Base-by-base conservation (phyloP, 441 rosid genomes). In the Hura crepitans region DNA sequence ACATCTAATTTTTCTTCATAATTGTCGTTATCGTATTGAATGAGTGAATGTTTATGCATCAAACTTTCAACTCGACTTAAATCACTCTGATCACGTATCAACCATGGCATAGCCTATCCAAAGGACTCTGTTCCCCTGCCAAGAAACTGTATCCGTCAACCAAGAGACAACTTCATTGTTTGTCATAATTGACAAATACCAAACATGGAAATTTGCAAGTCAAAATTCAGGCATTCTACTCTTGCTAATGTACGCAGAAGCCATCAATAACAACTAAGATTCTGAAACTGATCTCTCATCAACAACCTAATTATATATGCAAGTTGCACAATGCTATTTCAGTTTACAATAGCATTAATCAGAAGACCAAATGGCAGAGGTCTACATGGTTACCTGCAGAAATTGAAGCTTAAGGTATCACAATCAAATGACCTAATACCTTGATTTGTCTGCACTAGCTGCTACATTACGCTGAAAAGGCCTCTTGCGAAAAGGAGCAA, bases 401-500 rank as follows among this genome's bases (percentile, higher is more conserved):
- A 72, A 35, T 18, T 60, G 68, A 77, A 27, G n/a, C n/a, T n/a
- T 59, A 51, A 65, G 57, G 33, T 20, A 59, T 8, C 5, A 25
- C 35, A 17, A 72, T 62, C 39, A 65, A 45, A 54, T 51, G 59
- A 28, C 57, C 68, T 31, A 25, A 61, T 78, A 94, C 97, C 98
- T 91, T 87, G 91, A 73, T 81, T 85, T 91, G 73, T 74, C 85
- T 62, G 79, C 60, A 74, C 77, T 78, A 46, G 80, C 75, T 72
- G 65, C 77, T 77, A 71, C 78, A 69, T 81, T 74, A 74, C 79
- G 85, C 77, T 58, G 76, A 73, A 78, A 82, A 83, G 85, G 84
- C 80, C 86, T 84, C 73, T 42, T 77, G 31, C 72, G 81, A 71
- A 81, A 68, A 53, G 88, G 86, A 78, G 78, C 80, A 82, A 64